These are phyloP conservation scores for Dentipellis sp. DNA, from an alignment of 768 basidiomycete genomes.

Conservation along the genomic window DNA sequence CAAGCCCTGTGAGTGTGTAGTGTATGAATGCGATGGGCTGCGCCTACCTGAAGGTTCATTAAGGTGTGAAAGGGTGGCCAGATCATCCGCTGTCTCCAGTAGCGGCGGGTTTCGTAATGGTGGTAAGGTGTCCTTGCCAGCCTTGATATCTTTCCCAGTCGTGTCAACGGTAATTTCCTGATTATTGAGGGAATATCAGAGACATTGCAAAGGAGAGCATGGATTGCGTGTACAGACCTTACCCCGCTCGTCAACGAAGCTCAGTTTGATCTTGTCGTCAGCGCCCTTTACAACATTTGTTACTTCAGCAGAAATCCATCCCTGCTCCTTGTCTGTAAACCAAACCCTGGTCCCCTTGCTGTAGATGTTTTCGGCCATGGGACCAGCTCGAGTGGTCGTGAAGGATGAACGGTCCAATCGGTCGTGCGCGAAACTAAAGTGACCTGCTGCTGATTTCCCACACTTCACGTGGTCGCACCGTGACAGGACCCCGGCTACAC, in stretches of 20 bases:
- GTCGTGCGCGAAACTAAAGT: no score
- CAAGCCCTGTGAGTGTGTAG: not conserved
- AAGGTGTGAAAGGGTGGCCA: conserved; percentile 94
- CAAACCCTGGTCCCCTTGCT: conserved; percentile 85
- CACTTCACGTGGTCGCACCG: no score
- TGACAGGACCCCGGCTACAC: no score
- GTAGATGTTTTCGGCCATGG: conserved; percentile 88
- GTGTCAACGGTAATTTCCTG: conserved; percentile 79
- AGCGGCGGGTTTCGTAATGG: conserved; percentile 95
- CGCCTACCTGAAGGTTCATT: conserved; percentile 90
- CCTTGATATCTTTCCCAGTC: conserved; percentile 70
- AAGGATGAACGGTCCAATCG: not conserved
- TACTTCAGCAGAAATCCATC: conserved; percentile 90
- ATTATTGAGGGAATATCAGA: not conserved
- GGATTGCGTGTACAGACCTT: conserved; percentile 45
- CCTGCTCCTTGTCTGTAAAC: conserved; percentile 92
- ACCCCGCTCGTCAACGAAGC: conserved; percentile 85
- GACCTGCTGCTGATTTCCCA: no score
- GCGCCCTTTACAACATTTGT: conserved; percentile 48
- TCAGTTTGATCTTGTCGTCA: conserved; percentile 73
- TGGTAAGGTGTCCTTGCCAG: conserved; percentile 72
- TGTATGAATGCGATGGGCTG: not conserved
- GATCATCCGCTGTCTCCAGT: conserved; percentile 93
- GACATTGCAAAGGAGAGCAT: not conserved
- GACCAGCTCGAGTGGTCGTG: conserved; percentile 9